phyloP scores from a whole-genome alignment of 768 basidiomycete genomes.

The Agrocybe praecox region DNA sequence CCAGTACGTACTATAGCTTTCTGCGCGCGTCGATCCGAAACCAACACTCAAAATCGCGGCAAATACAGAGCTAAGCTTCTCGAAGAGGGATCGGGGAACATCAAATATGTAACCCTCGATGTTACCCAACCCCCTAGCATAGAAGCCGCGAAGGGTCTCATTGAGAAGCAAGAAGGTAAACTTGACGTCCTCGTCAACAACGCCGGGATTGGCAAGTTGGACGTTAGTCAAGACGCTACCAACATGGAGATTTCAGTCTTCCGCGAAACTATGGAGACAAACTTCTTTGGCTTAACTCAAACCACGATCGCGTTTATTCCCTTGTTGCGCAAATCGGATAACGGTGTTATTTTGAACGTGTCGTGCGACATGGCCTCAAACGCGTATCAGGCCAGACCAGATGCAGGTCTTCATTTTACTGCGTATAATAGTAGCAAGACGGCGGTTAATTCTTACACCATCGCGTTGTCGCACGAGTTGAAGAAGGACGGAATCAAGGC shows the following conservation, averaged over 20 bases:
- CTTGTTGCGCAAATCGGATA: conserved; percentile 35
- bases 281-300: conserved; percentile 45
- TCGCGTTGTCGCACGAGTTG: conserved; percentile 65
- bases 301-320: conserved; percentile 43
- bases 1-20: conserved; percentile 29
- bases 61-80: conserved; percentile 29
- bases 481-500: conserved; percentile 52
- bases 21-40: background rate
- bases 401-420: conserved; percentile 33
- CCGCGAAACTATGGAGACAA: conserved; percentile 41
- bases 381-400: conserved; percentile 30
- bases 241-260: conserved; percentile 34
- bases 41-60: background rate
- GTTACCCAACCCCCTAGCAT: conserved; percentile 36
- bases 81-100: conserved; percentile 27
- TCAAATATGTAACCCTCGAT: conserved; percentile 41
- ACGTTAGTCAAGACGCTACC: conserved; percentile 30
- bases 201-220: conserved; percentile 33
- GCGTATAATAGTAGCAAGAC: conserved; percentile 75
- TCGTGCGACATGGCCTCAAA: conserved; percentile 49
- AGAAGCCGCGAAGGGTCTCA: conserved; percentile 10
- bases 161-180: conserved; percentile 31
- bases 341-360: conserved; percentile 44
- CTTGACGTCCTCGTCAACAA: conserved; percentile 51
- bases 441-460: conserved; percentile 62